phyloP scores from a whole-genome alignment of 2,329 filamentous ascomycete species.

The Sporothrix variecibatus region DNA sequence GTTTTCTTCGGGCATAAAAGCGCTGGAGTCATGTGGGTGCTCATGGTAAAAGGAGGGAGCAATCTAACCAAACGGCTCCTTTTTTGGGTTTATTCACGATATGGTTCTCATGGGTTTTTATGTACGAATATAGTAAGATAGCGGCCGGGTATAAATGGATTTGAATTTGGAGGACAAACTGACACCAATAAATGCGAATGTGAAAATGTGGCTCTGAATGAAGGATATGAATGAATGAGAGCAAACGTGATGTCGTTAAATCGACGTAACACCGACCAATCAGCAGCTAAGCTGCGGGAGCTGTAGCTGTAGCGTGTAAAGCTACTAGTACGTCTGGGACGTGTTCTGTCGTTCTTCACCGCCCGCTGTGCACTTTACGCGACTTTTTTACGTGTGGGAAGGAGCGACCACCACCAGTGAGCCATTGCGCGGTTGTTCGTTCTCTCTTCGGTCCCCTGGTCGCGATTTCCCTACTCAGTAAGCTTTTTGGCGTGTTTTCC shows the following conservation, averaged over 20 bases:
- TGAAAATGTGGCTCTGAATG: neutral
- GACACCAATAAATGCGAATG: neutral
- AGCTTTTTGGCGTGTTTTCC: slow-evolving; percentile 14
- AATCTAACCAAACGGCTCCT: neutral
- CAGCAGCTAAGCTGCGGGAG: slow-evolving; percentile 7
- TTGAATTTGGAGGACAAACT: neutral
- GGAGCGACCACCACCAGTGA: neutral
- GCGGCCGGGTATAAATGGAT: neutral
- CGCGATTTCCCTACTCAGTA: slow-evolving; percentile 15
- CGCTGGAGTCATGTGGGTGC: slow-evolving; percentile 16
- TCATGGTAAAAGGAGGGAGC: slow-evolving; percentile 15
- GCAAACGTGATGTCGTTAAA: neutral
- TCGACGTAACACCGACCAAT: slow-evolving; percentile 13
- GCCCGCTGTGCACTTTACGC: slow-evolving; percentile 28
- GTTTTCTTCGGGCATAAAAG: neutral
- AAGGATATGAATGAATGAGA: no score
- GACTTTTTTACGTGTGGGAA: slow-evolving; percentile 22
- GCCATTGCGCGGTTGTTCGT: neutral
- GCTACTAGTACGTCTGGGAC: neutral
- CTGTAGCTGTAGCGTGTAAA: slow-evolving; percentile 2
- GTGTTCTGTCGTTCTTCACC: slow-evolving; percentile 26
- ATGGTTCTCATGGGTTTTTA: slow-evolving; percentile 1
- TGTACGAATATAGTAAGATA: slow-evolving; percentile 8
- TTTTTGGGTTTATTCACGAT: slow-evolving; percentile 12
- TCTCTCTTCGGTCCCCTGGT: neutral